Base-by-base conservation (phyloP, 2,329 filamentous ascomycete genomes). In the Aspergillus unguis region DNA sequence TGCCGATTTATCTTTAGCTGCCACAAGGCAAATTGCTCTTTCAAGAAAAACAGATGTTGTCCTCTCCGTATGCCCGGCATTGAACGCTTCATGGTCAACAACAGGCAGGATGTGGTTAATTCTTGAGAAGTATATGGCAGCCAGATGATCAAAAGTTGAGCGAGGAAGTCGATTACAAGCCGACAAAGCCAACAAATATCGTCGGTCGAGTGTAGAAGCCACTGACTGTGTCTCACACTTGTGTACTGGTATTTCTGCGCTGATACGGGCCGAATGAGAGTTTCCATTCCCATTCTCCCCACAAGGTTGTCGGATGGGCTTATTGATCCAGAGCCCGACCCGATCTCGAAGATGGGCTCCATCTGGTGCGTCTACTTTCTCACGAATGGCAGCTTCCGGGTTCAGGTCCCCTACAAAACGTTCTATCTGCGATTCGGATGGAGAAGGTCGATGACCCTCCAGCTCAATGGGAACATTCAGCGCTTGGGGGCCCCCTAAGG, bases 401-500 rank as follows among this genome's bases (percentile, higher is more conserved):
- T 73, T 74, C 2, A 72, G 60, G 48, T 74, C 70, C 29, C 71
- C 71, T 25, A 74, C 71, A 44, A 74, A 74, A 17, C 70, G 65
- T 46, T 67, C 65, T 33, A 62, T 60, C 27, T 41, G 53, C 6
- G 58, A 52, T 50, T 3, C 57, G 49, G 8, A 51, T 47, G 8
- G 56, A 50, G 4, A 48, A 42, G 32, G 55, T 11, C 7, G 25
- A 27, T 28, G 29, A n/a, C 8, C 26, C 10, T 9, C 35, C 8
- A 50, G 33, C n/a, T 41, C 51, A 10, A 46, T 17, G 44, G 35
- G 49, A 11, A 40, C 23, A 29, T 41, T 42, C 31, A 40, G 27
- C 26, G 25, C 17, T 43, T 53, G 37, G 4, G 38, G 32, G 29
- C 17, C 38, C 37, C 38, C 42, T 44, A 41, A 44, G 23, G 44